These are phyloP conservation scores for Cochlearia excelsa DNA, from an alignment of 345 rosid species.

Conservation along the genomic window DNA sequence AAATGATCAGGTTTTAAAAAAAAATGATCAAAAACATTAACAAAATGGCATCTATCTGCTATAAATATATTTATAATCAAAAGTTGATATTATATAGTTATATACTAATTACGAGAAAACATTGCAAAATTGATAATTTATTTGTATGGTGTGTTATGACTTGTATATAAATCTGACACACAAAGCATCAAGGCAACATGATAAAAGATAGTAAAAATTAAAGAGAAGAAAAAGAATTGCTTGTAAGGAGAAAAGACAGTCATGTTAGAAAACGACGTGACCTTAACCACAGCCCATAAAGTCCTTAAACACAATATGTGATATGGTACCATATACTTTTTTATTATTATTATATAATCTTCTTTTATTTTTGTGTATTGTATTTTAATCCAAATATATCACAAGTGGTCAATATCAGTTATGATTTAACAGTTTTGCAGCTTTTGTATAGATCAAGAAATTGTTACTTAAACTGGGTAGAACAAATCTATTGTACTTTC, in stretches of 20 bases:
- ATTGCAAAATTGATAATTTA: not conserved
- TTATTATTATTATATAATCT: constrained; percentile 10
- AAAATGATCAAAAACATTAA: too few species aligned
- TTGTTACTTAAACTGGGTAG: constrained; percentile 34
- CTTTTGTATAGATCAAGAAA: constrained; percentile 40
- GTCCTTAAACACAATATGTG: constrained; percentile 25
- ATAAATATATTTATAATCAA: too few species aligned
- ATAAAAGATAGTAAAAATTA: constrained; percentile 30
- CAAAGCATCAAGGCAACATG: constrained; percentile 33
- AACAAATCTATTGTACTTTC: constrained; percentile 36
- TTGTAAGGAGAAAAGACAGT: constrained; percentile 39
- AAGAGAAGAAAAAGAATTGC: constrained; percentile 34
- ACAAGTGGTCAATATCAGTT: constrained; percentile 34
- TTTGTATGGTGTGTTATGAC: constrained; percentile 26
- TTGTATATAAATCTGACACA: constrained; percentile 34
- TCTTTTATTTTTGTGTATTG: constrained; percentile 23
- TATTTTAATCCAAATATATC: constrained; percentile 9
- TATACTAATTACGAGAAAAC: too few species aligned
- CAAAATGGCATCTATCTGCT: too few species aligned
- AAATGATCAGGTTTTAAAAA: too few species aligned
- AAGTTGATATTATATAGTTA: too few species aligned
- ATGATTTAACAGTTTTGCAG: constrained; percentile 36
- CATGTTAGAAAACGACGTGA: constrained; percentile 42
- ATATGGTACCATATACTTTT: constrained; percentile 21
- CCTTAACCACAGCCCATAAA: constrained; percentile 38